A percentile compares a stretch with the other conserved stretches of the same genome.
phyloP scores from a whole-genome alignment of 2,329 filamentous ascomycete genomes.

The Furcasterigmium furcatum region DNA sequence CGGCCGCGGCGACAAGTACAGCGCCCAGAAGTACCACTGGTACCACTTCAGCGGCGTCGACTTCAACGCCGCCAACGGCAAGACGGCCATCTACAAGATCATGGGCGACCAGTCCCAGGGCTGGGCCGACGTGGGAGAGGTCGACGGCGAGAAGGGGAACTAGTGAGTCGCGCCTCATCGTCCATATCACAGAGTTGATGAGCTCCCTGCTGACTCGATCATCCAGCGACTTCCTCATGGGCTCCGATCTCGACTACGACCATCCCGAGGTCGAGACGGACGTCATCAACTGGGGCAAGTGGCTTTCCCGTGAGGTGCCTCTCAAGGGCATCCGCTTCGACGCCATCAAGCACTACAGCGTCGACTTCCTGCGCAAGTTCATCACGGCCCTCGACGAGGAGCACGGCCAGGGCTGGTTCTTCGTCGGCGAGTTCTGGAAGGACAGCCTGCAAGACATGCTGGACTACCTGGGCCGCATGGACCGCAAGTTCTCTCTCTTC shows the following conservation, averaged over 20 bases:
- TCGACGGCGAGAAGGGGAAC: conserved; percentile 60
- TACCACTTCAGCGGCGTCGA: conserved; percentile 70
- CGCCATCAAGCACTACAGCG: conserved; percentile 70
- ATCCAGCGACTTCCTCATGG: conserved; percentile 72
- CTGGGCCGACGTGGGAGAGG: conserved; percentile 61
- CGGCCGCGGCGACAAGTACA: conserved; percentile 60
- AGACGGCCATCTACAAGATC: conserved; percentile 68
- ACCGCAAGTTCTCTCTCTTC: conserved; percentile 58
- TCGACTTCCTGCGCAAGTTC: conserved; percentile 64
- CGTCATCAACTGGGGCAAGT: conserved; percentile 63
- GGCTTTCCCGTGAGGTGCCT: conserved; percentile 59
- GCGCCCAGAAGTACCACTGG: conserved; percentile 63
- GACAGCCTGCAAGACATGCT: conserved; percentile 29
- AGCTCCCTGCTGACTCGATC: too few relatives aligned
- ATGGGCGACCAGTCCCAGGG: conserved; percentile 55
- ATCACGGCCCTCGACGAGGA: conserved; percentile 51
- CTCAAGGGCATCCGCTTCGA: conserved; percentile 68
- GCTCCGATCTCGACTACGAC: conserved; percentile 65
- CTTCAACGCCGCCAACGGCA: conserved; percentile 55
- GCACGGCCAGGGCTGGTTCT: conserved; percentile 32
- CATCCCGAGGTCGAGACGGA: conserved; percentile 62
- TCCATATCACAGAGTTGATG: too few relatives aligned
- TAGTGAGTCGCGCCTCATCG: too few relatives aligned
- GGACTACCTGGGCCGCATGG: conserved; percentile 37
- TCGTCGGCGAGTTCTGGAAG: conserved; percentile 36